Conservation (phyloP, 2,329 filamentous ascomycete species). For the Harringtonia lauricola region DNA sequence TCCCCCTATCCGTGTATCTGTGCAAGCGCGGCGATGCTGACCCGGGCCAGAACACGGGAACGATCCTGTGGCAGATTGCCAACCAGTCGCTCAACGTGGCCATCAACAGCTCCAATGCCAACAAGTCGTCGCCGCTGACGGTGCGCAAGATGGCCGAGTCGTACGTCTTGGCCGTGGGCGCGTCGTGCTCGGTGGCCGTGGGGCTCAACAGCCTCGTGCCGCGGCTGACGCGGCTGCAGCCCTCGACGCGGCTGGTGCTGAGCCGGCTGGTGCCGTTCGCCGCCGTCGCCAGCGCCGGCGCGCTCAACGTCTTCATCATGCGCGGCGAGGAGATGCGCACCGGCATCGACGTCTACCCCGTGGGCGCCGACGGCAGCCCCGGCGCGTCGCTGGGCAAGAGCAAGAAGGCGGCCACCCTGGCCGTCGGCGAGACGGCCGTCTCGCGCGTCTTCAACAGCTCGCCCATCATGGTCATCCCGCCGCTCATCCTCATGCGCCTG, state of each 20-base stretch:
- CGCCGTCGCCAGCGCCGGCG: slow-evolving; percentile 83
- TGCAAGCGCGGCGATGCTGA: slow-evolving; percentile 1
- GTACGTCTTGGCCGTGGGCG: slow-evolving; percentile 83
- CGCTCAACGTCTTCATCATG: slow-evolving; percentile 95
- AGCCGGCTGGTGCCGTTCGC: slow-evolving; percentile 90
- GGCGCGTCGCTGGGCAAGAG: slow-evolving; percentile 72
- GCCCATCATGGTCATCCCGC: slow-evolving; percentile 94
- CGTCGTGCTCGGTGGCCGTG: slow-evolving; percentile 86
- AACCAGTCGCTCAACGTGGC: slow-evolving; percentile 98
- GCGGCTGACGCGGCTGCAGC: slow-evolving; percentile 64
- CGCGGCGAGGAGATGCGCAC: slow-evolving; percentile 87
- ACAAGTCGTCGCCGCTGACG: slow-evolving; percentile 88
- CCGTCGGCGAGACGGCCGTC: slow-evolving; percentile 85
- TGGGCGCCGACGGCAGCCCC: slow-evolving; percentile 28
- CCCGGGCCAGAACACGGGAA: slow-evolving; percentile 56
- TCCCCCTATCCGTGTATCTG: neutral
- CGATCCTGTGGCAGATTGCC: slow-evolving; percentile 84
- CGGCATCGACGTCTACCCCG: slow-evolving; percentile 87
- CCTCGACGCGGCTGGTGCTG: slow-evolving; percentile 65
- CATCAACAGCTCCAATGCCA: slow-evolving; percentile 95
- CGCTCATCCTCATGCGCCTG: slow-evolving; percentile 71
- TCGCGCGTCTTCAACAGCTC: slow-evolving; percentile 88
- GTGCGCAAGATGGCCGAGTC: slow-evolving; percentile 74
- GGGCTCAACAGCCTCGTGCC: slow-evolving; percentile 87
- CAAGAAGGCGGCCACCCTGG: slow-evolving; percentile 75